A percentile compares a stretch with the other conserved stretches of the same genome.
Evolutionary conservation across 768 basidiomycete species (phyloP).

Genomic region (Rhodotorula sphaerocarpa): DNA sequence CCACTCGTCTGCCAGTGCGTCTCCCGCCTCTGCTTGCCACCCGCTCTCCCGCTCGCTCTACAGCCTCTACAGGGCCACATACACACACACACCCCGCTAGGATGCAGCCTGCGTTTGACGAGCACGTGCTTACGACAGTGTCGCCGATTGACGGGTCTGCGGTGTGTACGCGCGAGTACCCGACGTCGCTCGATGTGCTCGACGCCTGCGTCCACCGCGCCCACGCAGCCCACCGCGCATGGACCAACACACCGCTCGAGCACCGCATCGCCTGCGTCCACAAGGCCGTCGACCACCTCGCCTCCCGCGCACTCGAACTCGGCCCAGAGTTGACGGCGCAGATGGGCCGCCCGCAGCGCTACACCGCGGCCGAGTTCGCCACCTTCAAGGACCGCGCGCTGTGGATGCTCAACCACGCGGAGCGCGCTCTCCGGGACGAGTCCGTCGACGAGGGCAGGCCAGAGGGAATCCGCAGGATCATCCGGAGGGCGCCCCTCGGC

Average conservation of each 20-base stretch:
- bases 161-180: constrained; percentile 14
- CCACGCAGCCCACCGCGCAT: constrained; percentile 15
- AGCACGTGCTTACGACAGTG: constrained; percentile 22
- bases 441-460: constrained; percentile 66
- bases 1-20: too few species aligned
- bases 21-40: neutral
- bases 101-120: neutral
- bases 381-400: constrained; percentile 72
- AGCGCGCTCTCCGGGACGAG: constrained; percentile 63
- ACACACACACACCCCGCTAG: too few species aligned
- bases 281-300: constrained; percentile 59
- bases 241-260: constrained; percentile 49
- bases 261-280: constrained; percentile 64
- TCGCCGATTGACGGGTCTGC: constrained; percentile 22
- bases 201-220: constrained; percentile 1
- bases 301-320: constrained; percentile 54
- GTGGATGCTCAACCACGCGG: constrained; percentile 78
- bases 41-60: too few species aligned
- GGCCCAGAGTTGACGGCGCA: constrained; percentile 70
- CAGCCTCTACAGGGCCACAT: too few species aligned
- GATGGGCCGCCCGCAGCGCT: constrained; percentile 83
- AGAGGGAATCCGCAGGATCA: constrained; percentile 73
- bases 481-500: constrained; percentile 74
- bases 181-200: constrained; percentile 3
- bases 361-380: constrained; percentile 66